phyloP scores from a whole-genome alignment of 108 stramenopile species.

The Schizochytrium sp. region DNA sequence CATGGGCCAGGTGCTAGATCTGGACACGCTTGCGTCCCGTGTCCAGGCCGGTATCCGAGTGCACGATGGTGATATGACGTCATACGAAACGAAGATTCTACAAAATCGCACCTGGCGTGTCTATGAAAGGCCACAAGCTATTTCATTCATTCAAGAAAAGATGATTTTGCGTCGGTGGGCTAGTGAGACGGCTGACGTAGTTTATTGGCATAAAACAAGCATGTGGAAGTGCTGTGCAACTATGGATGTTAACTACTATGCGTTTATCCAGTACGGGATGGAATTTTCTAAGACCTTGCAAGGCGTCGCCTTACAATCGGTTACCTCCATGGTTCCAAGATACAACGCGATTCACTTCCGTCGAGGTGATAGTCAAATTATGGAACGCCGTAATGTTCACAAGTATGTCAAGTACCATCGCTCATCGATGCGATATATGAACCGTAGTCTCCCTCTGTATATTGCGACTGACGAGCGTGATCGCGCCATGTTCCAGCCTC shows the following conservation, averaged over 20 bases:
- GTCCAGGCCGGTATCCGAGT: constrained; percentile 25
- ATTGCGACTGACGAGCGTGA: constrained; percentile 52
- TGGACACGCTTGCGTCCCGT: constrained; percentile 13
- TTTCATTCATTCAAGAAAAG: constrained; percentile 25
- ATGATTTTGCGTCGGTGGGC: constrained; percentile 18
- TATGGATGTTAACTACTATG: constrained; percentile 30
- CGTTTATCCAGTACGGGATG: constrained; percentile 33
- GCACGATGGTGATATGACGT: constrained; percentile 17
- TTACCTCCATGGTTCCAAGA: background rate
- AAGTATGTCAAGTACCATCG: constrained; percentile 47
- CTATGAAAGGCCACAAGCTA: constrained; percentile 7
- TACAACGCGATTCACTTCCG: constrained; percentile 56
- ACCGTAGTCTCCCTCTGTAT: constrained; percentile 4
- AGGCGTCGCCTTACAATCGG: background rate
- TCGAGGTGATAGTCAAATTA: constrained; percentile 16
- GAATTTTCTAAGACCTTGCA: constrained; percentile 29
- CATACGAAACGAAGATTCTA: background rate
- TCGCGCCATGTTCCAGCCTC: background rate
- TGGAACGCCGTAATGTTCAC: constrained; percentile 15
- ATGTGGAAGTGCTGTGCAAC: constrained; percentile 61
- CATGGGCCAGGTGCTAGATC: constrained; percentile 43
- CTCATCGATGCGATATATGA: background rate
- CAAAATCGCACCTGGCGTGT: background rate
- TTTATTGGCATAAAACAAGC: constrained; percentile 48
- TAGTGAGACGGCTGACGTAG: constrained; percentile 43